Evolutionary conservation across 2,329 filamentous ascomycete genomes (phyloP), one percentile per base, ranked within the genome.

Genomic region (Aspergillus sclerotialis): DNA sequence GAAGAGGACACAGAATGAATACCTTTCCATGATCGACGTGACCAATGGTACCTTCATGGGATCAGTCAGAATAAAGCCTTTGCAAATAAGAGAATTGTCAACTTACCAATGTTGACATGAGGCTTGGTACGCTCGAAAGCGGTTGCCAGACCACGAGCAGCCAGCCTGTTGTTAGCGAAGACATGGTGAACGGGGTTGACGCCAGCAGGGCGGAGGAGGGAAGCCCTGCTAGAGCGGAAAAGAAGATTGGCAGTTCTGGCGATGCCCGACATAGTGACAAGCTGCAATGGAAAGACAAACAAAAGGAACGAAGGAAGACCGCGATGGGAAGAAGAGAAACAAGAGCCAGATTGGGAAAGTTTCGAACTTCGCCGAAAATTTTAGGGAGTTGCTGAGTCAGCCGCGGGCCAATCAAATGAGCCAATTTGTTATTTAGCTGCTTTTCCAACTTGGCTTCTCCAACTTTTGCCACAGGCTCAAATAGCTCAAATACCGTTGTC

Each of bases 21-120:
- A 94, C 89, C 84, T 98, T 98, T 73, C 90, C 90, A 72, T 98
- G 90, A 78, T 98, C 92, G 69, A 98, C 92, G 75, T 98, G 92
- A 55, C 92, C 92, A 70, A 98, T 98, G 53, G 92, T 98, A 65
- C 84, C 84, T 89, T 36, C 13, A 26, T 21, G 11, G 15, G 37
- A 23, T 33, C n/a, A 11, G 14, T 30, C 34, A 34, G 40, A 28
- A 28, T 9, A 10, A 25, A 35, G 8, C 28, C 16, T 25, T 30
- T 7, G 11, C 18, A 18, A 32, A 13, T 24, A 9, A 23, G 14
- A 14, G 5, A 29, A 28, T 30, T 32, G n/a, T 12, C 11, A 12
- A 40, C 72, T 50, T 73, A 85, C 92, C 92, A 60, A 98, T 92
- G 72, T 98, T 98, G 49, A 98, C 90, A 66, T 98, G 92, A 40